Base-by-base conservation (phyloP, 2,329 filamentous ascomycete genomes). In the Emericellopsis atlantica region DNA sequence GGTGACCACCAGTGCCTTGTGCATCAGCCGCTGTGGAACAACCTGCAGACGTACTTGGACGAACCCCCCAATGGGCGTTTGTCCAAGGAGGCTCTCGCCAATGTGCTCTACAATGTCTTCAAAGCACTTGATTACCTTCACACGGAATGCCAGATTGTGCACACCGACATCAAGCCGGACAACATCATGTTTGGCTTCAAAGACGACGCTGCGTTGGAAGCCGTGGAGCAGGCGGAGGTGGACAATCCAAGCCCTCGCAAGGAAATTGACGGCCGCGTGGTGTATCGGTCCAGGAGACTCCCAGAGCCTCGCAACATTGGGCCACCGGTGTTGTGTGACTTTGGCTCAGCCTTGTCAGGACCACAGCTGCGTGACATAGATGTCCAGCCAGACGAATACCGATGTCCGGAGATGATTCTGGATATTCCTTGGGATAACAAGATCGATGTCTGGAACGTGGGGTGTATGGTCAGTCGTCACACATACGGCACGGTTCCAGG, bases 361-460 rank as follows among this genome's bases (percentile, higher is more conserved):
- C 57, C 57, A 11, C 12, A 39, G 29, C 42, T 61, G 15, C 62
- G 66, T 40, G 31, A 32, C 5, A 53, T 60, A 6, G 55, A 62
- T 33, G 48, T 64, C 2, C 64, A 67, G 43, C 65, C 65, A 1
- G 46, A 58, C 12, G 45, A 61, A 8, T 68, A 68, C 47, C 48
- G 65, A 36, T 54, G 60, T 2, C 62, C 62, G 0, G 64, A 75
- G 44, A 66, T 73, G 8, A 69, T 73, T 5, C 43, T 74, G 1
- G 48, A 58, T 48, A 54, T 48, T 4, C 58, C 61, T 2, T 74
- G 69, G 70, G 54, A 54, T 0, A 67, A 64, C 40, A 54, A 58
- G 15, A 55, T 69, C 12, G 69, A 75, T 51, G 66, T 75, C 40
- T 76, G 70, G 70, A 71, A 68, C 42, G 57, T 60, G 4, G 69